Conservation (phyloP, 805 yeast genomes). For the Pichia membranifaciens region DNA sequence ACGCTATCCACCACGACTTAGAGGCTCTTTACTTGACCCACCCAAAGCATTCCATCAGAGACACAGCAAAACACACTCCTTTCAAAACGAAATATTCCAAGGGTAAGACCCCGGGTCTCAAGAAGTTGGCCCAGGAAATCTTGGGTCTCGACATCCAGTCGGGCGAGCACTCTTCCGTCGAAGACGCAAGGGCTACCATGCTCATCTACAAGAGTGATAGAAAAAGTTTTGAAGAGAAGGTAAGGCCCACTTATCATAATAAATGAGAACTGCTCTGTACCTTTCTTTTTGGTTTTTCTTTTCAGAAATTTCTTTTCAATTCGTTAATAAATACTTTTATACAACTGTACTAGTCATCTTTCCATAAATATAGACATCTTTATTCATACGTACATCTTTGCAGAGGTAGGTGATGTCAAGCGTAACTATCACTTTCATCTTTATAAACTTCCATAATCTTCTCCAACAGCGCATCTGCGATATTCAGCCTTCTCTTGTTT, state of each 20-base stretch:
- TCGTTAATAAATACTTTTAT: too few species aligned
- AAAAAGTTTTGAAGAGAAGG: constrained; percentile 49
- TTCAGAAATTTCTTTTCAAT: too few species aligned
- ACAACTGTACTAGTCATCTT: too few species aligned
- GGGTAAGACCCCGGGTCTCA: constrained; percentile 71
- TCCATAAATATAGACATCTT: too few species aligned
- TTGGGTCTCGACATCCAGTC: constrained; percentile 59
- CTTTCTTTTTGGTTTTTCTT: too few species aligned
- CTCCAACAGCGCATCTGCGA: background rate
- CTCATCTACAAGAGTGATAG: constrained; percentile 59
- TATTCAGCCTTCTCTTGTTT: background rate
- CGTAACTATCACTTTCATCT: background rate
- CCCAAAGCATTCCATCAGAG: constrained; percentile 59
- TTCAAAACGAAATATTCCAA: constrained; percentile 51
- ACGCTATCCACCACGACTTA: constrained; percentile 76
- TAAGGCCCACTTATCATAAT: background rate
- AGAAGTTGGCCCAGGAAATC: constrained; percentile 53
- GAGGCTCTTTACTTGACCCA: constrained; percentile 62
- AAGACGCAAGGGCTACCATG: constrained; percentile 89
- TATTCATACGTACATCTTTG: too few species aligned
- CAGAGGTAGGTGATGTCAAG: too few species aligned
- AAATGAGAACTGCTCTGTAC: too few species aligned
- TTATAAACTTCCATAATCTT: constrained; percentile 1
- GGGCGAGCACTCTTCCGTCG: constrained; percentile 80
- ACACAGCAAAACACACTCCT: constrained; percentile 60